Conservation (phyloP, 495 filamentous ascomycete genomes). For the Lentithecium fluviatile region DNA sequence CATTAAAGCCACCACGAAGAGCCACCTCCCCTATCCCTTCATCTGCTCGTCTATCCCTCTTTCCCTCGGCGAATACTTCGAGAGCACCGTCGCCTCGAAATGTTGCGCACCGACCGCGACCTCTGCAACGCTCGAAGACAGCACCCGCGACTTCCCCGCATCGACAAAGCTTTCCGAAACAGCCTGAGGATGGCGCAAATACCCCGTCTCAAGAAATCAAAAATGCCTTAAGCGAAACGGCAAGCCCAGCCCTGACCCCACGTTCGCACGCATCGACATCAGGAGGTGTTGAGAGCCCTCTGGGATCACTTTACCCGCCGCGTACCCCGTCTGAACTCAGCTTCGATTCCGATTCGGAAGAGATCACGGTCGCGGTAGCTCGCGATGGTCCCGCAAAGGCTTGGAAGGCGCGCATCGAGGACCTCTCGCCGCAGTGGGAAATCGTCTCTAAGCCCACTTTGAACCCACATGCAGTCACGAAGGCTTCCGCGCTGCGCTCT, state of each 20-base stretch:
- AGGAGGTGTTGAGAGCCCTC: too few species aligned
- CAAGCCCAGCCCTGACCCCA: constrained; percentile 1
- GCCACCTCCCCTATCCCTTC: constrained; percentile 43
- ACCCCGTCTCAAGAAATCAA: constrained; percentile 38
- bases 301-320: too few species aligned
- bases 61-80: constrained; percentile 35
- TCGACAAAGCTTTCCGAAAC: constrained; percentile 27
- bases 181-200: constrained; percentile 8
- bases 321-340: constrained; percentile 48
- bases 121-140: constrained; percentile 60
- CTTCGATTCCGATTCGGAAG: constrained; percentile 49
- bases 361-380: constrained; percentile 38
- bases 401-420: constrained; percentile 34
- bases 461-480: not conserved
- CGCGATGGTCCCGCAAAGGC: constrained; percentile 36
- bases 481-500: not conserved
- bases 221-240: not conserved
- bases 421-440: constrained; percentile 53
- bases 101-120: constrained; percentile 44
- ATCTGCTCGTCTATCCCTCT: constrained; percentile 63
- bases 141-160: constrained; percentile 54
- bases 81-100: constrained; percentile 46
- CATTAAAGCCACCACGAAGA: constrained; percentile 28
- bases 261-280: constrained; percentile 18
- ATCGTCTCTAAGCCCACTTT: constrained; percentile 44